Evolutionary conservation across 2,329 filamentous ascomycete species (phyloP), one percentile per base, ranked within the genome.

Genomic region (Penicillium sp.): DNA sequence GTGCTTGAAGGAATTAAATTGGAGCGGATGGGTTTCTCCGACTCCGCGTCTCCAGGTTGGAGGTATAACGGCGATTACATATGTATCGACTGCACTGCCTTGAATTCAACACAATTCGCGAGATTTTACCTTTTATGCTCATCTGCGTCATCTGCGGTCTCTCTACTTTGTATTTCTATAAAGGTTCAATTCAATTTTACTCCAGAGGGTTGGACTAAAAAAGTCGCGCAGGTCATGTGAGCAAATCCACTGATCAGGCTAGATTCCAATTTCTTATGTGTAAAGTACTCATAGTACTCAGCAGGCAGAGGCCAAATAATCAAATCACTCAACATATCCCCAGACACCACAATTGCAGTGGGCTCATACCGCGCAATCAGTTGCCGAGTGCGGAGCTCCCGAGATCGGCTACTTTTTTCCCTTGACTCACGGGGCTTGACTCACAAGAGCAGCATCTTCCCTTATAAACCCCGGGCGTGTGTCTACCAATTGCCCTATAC

Each of bases 1-100:
- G 47, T 37, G 31, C 37, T 55, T 56, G 55, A 58, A 66, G 49
- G 64, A 65, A 64, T 24, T 22, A 26, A 43, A 45, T 40, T 38
- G 45, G 48, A 55, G 58, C 63, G 61, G 64, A 61, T 56, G 56
- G 55, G 61, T 70, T 71, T 72, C 64, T 71, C 69, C 69, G 68
- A 61, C 42, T 53, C 60, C 66, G 69, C 43, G 44, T 34, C 14
- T 22, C 49, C 34, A 31, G 50, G 2, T 37, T 38, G 13, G 8
- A 42, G 40, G 31, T 46, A 46, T 22, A 24, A 6, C 18, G 13
- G 43, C 43, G 29, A 22, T 13, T 10, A n/a, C n/a, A n/a, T n/a
- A n/a, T n/a, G n/a, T n/a, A 24, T 11, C 7, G 14, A 11, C 29
- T 34, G 18, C 3, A 3, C 5, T 11, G 5, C 5, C 31, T 34